Evolutionary conservation across 768 basidiomycete species (phyloP), one percentile per base, ranked within the genome.

Genomic region (Termitomyces sp.): DNA sequence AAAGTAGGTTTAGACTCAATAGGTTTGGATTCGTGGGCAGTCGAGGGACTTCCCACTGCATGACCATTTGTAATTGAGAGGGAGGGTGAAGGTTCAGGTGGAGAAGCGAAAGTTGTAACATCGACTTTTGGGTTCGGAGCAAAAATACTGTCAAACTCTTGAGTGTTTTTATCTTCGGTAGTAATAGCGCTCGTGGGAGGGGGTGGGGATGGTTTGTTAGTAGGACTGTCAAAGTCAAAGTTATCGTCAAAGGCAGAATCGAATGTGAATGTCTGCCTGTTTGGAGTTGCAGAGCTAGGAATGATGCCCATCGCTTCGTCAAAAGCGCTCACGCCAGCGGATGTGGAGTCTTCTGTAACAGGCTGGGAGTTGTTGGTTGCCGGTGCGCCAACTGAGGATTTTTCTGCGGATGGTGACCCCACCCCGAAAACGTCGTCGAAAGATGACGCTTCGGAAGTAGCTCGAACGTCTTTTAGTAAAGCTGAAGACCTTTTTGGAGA

Each of bases 221-320:
- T 67, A 7, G 79, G 75, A 46, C 73, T 65, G 12, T 59, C 63
- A 55, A 86, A 87, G 68, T 90, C 87, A 65, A 91, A 90, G 42
- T 73, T 76, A 56, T 80, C 78, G 19, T 80, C 79, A 43, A 80
- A 80, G 16, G 69, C 82, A 44, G 82, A 75, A 53, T 87, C 88
- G 54, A 92, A 91, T 4, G 84, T 77, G 62, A 90, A 83, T 23
- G 71, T 63, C 23, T 75, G 68, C 5, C 73, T 62, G 6, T 75
- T 60, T 11, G 81, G 64, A 10, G 70, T 62, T 9, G 70, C 65
- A 37, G 69, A 73, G 32, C 68, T 66, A 0, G 82, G 70, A 21
- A 82, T 71, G 59, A 80, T 83, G 17, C 84, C 81, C 66, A 92
- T 77, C 0, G 87, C 85, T 66, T 90, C 89, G 64, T 92, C 90